Evolutionary conservation across 257 asterid genomes (phyloP).

Genomic region (Asclepias syriaca): DNA sequence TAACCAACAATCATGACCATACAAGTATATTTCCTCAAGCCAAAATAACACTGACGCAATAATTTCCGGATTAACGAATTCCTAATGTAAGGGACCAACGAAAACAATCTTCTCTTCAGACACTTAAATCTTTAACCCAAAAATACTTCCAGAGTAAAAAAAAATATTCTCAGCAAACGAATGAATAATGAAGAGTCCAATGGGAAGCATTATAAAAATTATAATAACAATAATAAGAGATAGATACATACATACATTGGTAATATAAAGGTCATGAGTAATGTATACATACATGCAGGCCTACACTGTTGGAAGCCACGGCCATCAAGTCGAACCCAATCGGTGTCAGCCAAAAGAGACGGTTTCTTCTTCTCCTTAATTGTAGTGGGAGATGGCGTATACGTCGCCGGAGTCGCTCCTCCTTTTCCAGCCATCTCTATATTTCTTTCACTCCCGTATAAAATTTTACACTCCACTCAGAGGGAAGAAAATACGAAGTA

Average conservation of each 20-base stretch:
- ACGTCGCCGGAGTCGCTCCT: constrained; percentile 54
- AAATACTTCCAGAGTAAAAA: neutral
- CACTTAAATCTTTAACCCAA: neutral
- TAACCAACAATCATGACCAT: neutral
- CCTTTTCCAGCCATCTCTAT: constrained; percentile 48
- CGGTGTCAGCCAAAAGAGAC: constrained; percentile 34
- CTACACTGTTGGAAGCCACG: constrained; percentile 87
- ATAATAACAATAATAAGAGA: neutral
- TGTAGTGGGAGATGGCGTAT: constrained; percentile 56
- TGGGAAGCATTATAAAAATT: too few relatives aligned
- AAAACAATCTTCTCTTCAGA: neutral
- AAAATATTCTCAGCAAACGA: neutral
- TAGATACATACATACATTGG: neutral
- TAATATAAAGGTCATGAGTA: neutral
- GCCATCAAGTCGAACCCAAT: constrained; percentile 83
- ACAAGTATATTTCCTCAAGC: neutral
- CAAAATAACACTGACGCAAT: neutral
- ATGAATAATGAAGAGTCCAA: neutral
- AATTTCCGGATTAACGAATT: neutral
- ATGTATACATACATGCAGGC: constrained; percentile 61
- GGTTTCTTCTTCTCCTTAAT: constrained; percentile 38
- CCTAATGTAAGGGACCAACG: neutral
- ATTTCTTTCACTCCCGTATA: neutral
- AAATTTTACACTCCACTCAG: neutral
- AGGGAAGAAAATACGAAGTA: neutral